phyloP scores from a whole-genome alignment of 805 yeast genomes.

The Candida coleopterorum region DNA sequence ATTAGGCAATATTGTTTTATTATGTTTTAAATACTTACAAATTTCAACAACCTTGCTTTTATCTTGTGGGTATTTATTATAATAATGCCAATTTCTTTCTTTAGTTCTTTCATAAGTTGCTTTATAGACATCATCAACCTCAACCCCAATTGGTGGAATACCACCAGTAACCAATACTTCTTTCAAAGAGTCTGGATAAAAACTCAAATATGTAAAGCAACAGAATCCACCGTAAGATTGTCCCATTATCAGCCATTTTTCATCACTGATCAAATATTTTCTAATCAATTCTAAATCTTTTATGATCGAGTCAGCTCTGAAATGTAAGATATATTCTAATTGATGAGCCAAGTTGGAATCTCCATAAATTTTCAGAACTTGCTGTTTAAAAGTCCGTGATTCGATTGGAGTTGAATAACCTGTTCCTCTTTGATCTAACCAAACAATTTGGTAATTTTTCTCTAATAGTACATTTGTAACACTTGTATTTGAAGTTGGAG shows the following conservation, averaged over 20 bases:
- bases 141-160: conserved; percentile 46
- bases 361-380: conserved; percentile 11
- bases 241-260: conserved; percentile 50
- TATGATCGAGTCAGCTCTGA: conserved; percentile 51
- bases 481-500: conserved; percentile 33
- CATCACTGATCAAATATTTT: conserved; percentile 24
- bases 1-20: conserved; percentile 39
- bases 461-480: conserved; percentile 35
- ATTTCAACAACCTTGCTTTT: conserved; percentile 31
- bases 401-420: conserved; percentile 49
- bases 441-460: conserved; percentile 40
- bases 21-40: conserved; percentile 24
- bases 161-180: conserved; percentile 54
- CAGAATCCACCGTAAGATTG: conserved; percentile 57
- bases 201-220: conserved; percentile 45
- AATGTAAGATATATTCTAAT: conserved; percentile 37
- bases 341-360: conserved; percentile 18
- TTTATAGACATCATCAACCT: conserved; percentile 45
- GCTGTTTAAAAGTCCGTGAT: conserved; percentile 17
- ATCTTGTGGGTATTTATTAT: conserved; percentile 47
- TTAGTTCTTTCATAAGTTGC: conserved; percentile 44
- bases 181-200: conserved; percentile 36
- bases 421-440: conserved; percentile 59
- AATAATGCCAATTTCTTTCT: conserved; percentile 46
- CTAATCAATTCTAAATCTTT: conserved; percentile 48